Evolutionary conservation across 2,329 filamentous ascomycete genomes (phyloP).

Genomic region (Conoideocrella luteorostrata): DNA sequence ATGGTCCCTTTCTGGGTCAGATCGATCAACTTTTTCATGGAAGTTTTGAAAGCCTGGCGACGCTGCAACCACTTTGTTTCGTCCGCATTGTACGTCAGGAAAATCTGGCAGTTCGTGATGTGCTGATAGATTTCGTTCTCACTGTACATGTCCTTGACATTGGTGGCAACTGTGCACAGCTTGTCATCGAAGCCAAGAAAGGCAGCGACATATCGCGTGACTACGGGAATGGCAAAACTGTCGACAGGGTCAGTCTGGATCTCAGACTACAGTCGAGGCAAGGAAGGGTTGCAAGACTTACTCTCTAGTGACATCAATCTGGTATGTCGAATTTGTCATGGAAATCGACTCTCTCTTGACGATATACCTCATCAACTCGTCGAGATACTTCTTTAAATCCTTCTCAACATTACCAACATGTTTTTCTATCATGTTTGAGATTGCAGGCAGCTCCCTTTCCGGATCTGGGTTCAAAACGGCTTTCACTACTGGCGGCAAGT

Average conservation of each 20-base stretch:
- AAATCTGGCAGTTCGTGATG: conserved; percentile 19
- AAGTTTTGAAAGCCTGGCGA: conserved; percentile 14
- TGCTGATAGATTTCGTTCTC: conserved; percentile 20
- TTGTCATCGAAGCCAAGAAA: conserved; percentile 16
- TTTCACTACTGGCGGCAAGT: background rate
- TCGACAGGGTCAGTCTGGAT: conserved; percentile 1
- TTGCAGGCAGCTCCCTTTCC: background rate
- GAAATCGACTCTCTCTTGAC: conserved; percentile 12
- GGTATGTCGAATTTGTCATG: conserved; percentile 10
- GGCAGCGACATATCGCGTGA: conserved; percentile 16
- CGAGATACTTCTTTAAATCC: conserved; percentile 6
- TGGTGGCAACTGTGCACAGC: conserved; percentile 5
- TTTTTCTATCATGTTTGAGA: background rate
- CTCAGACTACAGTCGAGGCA: background rate
- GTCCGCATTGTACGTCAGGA: conserved; percentile 17
- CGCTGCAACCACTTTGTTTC: conserved; percentile 18
- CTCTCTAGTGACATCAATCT: conserved; percentile 16
- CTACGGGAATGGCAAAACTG: conserved; percentile 17
- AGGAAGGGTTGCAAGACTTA: conserved; percentile 4
- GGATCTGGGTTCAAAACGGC: background rate
- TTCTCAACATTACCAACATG: background rate
- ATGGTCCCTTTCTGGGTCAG: conserved; percentile 13
- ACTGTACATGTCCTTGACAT: conserved; percentile 3
- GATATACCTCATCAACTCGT: conserved; percentile 10
- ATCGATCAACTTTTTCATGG: conserved; percentile 11